Evolutionary conservation across 1,284 basidiomycete species (phyloP), one percentile per base, ranked within the genome.

Genomic region (Heterobasidion parviporum): DNA sequence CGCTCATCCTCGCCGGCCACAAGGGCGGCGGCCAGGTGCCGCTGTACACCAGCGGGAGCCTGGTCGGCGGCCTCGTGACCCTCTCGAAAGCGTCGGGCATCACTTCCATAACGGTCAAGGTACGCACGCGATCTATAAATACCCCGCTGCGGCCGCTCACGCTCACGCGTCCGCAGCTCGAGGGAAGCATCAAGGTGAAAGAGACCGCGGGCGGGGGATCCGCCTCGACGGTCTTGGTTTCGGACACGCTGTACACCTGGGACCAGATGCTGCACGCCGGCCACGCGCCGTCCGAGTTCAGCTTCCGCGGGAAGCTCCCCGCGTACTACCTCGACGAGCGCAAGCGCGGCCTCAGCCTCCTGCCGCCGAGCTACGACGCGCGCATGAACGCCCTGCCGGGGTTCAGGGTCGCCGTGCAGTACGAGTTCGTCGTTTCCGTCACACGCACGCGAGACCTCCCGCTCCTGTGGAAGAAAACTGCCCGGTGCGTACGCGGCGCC

Each of bases 41-140:
- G 3, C 54, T 61, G 26, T 66, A 65, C 48, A 54, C 54, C 3
- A 60, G 62, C 33, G 65, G 63, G 8, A 64, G 57, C 3, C 3
- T 56, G 12, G 46, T 66, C 15, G 58, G 58, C 35, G 65, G 65
- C 9, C 55, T 56, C 10, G 56, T 64, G 20, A 57, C 58, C 33
- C 58, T 65, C 20, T 46, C 55, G 16, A 67, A 64, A 51, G 48
- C 53, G 26, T 55, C 56, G 9, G 46, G 36, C 36, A 50, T 65
- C 6, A 12, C 54, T 12, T 57, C 57, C 8, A 57, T 67, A 35
- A 61, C 62, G 12, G 60, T 60, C 26, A 60, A 54, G 35, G 60
- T 61, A 45, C 20, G 54, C 45, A 14, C 2, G 26, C 26, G 26
- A 4, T 26, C 26, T 26, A 26, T 26, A 26, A 26, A 26, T 26